Conservation (phyloP, 2,329 filamentous ascomycete species). For the Balansia obtecta region DNA sequence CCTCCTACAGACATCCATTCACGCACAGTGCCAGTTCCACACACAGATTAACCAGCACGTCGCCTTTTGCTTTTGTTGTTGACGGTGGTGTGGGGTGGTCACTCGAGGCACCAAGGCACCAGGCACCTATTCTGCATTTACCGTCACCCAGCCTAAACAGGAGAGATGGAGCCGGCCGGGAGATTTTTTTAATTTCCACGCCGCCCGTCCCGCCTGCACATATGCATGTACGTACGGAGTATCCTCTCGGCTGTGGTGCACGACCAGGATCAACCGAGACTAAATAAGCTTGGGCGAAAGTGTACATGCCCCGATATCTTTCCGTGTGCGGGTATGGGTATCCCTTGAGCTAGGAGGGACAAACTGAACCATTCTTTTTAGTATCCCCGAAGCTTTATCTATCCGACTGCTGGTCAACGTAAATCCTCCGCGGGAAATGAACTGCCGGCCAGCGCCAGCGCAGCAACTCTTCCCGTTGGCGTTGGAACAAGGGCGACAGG, state of each 20-base stretch:
- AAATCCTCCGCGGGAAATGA: neutral
- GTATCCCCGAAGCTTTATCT: neutral
- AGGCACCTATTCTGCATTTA: neutral
- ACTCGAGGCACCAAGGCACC: neutral
- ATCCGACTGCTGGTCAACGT: neutral
- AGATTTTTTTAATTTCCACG: conserved; percentile 10
- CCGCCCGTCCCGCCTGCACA: too few species aligned
- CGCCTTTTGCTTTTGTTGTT: too few species aligned
- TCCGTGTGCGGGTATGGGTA: too few species aligned
- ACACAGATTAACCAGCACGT: neutral
- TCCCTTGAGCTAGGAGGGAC: neutral
- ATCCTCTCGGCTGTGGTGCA: too few species aligned
- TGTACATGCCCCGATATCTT: too few species aligned
- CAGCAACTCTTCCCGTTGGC: too few species aligned
- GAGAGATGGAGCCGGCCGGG: conserved; percentile 9
- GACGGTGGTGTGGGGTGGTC: too few species aligned
- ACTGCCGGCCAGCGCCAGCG: too few species aligned
- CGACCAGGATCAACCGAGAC: too few species aligned
- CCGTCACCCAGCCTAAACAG: conserved; percentile 4
- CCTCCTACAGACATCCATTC: too few species aligned
- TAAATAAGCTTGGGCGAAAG: too few species aligned
- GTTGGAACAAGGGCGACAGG: neutral
- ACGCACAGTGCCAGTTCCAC: neutral
- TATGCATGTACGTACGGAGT: too few species aligned
- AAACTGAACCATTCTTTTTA: neutral